Evolutionary conservation across 148 eudicot species (phyloP).

Genomic region (Fagopyrum tataricum): DNA sequence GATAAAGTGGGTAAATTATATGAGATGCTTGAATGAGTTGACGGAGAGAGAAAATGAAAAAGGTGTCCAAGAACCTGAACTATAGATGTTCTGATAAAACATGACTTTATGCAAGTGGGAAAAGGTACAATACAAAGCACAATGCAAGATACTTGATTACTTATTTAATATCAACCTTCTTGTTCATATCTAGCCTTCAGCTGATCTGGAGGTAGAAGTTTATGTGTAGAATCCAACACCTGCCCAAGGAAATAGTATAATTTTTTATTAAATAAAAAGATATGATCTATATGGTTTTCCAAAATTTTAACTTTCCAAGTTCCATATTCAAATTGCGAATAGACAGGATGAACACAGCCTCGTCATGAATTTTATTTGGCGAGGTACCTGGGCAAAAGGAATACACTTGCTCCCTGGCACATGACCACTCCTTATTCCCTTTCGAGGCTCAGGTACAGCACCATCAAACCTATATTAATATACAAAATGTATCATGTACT

Average conservation of each 20-base stretch:
- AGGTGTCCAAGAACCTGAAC: too few species aligned
- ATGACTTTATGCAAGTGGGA: neutral
- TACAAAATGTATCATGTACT: slow-evolving; percentile 18
- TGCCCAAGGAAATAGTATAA: slow-evolving; percentile 23
- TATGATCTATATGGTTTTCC: neutral
- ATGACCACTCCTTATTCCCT: slow-evolving; percentile 94
- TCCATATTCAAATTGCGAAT: neutral
- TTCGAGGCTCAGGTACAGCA: slow-evolving; percentile 83
- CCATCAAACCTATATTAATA: slow-evolving; percentile 72
- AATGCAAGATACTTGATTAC: neutral
- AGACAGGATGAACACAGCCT: neutral
- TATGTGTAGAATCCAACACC: slow-evolving; percentile 75
- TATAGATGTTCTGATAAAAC: too few species aligned
- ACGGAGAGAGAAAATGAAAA: too few species aligned
- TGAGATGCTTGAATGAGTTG: too few species aligned
- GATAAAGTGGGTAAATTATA: too few species aligned
- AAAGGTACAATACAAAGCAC: neutral
- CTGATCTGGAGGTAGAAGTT: slow-evolving; percentile 61
- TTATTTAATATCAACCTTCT: slow-evolving; percentile 39
- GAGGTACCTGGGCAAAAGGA: slow-evolving; percentile 62
- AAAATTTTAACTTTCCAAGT: neutral
- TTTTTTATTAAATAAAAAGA: neutral
- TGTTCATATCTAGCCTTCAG: slow-evolving; percentile 68
- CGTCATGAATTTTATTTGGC: slow-evolving; percentile 4
- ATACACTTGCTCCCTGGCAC: slow-evolving; percentile 97